Evolutionary conservation across 495 filamentous ascomycete genomes (phyloP).

Genomic region (Daldinia caldariorum): DNA sequence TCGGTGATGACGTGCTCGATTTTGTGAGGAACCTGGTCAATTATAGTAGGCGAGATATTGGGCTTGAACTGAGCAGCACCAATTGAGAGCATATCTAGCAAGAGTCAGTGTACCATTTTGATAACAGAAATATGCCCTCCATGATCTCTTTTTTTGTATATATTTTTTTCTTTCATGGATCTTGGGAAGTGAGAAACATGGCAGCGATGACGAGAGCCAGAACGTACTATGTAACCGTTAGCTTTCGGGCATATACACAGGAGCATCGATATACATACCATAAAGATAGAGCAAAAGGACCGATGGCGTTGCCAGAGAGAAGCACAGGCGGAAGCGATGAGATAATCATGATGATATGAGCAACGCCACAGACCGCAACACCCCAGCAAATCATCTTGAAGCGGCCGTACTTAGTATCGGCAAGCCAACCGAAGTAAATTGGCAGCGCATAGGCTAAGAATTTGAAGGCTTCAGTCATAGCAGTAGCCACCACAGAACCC

Average conservation of each 20-base stretch:
- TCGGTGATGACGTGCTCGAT: constrained; percentile 67
- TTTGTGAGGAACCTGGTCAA: constrained; percentile 73
- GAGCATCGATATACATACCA: constrained; percentile 33
- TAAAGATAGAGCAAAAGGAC: constrained; percentile 65
- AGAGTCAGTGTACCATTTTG: constrained; percentile 47
- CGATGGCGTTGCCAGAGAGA: constrained; percentile 63
- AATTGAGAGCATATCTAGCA: constrained; percentile 63
- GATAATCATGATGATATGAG: constrained; percentile 70
- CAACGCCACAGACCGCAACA: constrained; percentile 66
- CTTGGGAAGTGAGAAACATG: constrained; percentile 40
- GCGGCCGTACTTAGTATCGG: constrained; percentile 65
- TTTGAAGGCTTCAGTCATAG: constrained; percentile 64
- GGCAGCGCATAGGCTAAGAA: constrained; percentile 68
- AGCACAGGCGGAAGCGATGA: constrained; percentile 67
- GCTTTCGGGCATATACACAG: not conserved
- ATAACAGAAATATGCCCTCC: constrained; percentile 4
- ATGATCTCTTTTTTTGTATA: too few species aligned
- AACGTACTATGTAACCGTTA: constrained; percentile 35
- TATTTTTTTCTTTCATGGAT: constrained; percentile 11
- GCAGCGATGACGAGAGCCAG: constrained; percentile 34
- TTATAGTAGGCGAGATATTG: constrained; percentile 70
- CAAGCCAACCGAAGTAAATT: constrained; percentile 67
- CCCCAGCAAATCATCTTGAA: constrained; percentile 71
- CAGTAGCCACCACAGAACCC: constrained; percentile 66
- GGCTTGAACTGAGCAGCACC: constrained; percentile 73